These are phyloP conservation scores for Pyrenochaeta sp. DNA, from an alignment of 2,329 filamentous ascomycete species.

Conservation along the genomic window DNA sequence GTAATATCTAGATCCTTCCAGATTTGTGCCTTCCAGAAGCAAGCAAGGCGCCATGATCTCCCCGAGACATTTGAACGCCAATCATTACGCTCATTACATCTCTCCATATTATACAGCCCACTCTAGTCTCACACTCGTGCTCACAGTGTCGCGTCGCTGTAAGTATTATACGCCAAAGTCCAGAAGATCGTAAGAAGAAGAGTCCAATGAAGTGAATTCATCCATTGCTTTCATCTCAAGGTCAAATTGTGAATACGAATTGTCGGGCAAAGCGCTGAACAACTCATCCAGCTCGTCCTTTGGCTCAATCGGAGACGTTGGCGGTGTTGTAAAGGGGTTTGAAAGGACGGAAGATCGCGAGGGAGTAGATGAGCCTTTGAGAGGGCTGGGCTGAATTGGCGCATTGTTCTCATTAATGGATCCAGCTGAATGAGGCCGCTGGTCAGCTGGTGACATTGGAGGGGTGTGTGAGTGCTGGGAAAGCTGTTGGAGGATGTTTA, in stretches of 20 bases:
- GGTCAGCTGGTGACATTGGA: conserved; percentile 48
- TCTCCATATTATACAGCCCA: conserved; percentile 40
- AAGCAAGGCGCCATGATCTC: not conserved
- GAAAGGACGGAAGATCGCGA: conserved; percentile 47
- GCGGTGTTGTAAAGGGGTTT: conserved; percentile 49
- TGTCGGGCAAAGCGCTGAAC: conserved; percentile 42
- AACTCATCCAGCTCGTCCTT: conserved; percentile 47
- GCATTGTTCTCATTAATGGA: conserved; percentile 24
- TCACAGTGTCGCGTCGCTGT: not conserved
- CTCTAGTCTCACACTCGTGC: conserved; percentile 6
- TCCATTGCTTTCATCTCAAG: conserved; percentile 51
- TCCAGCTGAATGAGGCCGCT: conserved; percentile 36
- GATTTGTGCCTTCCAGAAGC: not conserved
- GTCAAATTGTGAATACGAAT: conserved; percentile 47
- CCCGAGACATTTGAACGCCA: conserved; percentile 28
- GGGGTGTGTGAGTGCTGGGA: conserved; percentile 47
- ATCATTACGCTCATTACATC: conserved; percentile 37
- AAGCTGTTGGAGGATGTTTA: conserved; percentile 48
- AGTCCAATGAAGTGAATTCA: conserved; percentile 43
- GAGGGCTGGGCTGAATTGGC: conserved; percentile 30
- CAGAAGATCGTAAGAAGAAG: conserved; percentile 42
- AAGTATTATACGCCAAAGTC: conserved; percentile 43
- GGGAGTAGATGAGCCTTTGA: conserved; percentile 42
- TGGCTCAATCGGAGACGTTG: conserved; percentile 44
- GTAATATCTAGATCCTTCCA: conserved; percentile 6